Conservation (phyloP, 1,284 basidiomycete species). For the Marasmius sp. region DNA sequence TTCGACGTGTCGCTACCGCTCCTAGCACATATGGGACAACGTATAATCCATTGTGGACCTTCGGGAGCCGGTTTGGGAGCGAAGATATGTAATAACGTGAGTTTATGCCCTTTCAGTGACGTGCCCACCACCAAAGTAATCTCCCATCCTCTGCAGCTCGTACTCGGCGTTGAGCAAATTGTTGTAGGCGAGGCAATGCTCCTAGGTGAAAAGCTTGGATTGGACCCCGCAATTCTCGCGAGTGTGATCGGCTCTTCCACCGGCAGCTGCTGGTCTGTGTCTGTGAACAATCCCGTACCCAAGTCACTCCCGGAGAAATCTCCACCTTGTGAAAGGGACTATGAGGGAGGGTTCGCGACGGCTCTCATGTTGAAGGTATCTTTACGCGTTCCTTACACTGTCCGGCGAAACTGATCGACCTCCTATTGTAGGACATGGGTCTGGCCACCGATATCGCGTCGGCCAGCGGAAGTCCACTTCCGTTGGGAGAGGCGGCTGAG, state of each 20-base stretch:
- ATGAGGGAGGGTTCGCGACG: conserved; percentile 85
- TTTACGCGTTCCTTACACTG: conserved; percentile 9
- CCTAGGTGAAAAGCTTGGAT: conserved; percentile 74
- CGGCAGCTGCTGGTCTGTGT: conserved; percentile 80
- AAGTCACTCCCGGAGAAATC: conserved; percentile 67
- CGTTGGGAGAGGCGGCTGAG: conserved; percentile 64
- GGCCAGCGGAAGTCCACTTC: conserved; percentile 51
- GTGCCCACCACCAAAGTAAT: too few species aligned
- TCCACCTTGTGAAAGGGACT: conserved; percentile 82
- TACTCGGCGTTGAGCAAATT: conserved; percentile 77
- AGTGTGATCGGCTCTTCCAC: conserved; percentile 84
- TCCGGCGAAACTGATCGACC: conserved; percentile 7
- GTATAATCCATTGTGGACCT: conserved; percentile 83
- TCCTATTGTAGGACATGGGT: conserved; percentile 66
- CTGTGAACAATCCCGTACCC: conserved; percentile 87
- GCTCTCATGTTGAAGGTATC: conserved; percentile 80
- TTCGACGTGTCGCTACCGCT: conserved; percentile 64
- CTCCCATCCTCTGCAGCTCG: conserved; percentile 41
- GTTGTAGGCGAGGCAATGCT: conserved; percentile 85
- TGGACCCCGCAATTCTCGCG: conserved; percentile 74
- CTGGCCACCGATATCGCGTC: conserved; percentile 67
- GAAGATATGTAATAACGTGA: conserved; percentile 84
- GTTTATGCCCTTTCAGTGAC: conserved; percentile 8
- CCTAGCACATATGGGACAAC: conserved; percentile 76
- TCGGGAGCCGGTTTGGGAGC: conserved; percentile 84